Conservation (phyloP, 1,284 basidiomycete species). For the Pyrrhoderma noxium region DNA sequence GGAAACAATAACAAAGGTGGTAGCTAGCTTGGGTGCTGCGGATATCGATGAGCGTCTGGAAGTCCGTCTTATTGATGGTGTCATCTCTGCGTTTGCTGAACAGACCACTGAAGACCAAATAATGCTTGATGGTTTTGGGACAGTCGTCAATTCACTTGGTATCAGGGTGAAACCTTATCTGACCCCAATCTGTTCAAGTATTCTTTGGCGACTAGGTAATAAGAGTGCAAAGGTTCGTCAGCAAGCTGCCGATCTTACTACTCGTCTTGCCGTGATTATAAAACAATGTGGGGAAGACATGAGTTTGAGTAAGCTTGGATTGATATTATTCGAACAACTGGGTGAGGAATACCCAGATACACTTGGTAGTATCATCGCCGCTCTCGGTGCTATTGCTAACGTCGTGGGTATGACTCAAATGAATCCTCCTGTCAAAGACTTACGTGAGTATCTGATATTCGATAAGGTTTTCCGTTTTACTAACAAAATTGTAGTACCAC, state of each 20-base stretch:
- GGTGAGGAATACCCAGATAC: constrained; percentile 99
- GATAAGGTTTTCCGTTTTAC: constrained; percentile 7
- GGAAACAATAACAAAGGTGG: constrained; percentile 98
- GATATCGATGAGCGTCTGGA: constrained; percentile 97
- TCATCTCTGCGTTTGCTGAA: constrained; percentile 99
- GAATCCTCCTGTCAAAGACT: constrained; percentile 99
- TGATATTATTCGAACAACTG: constrained; percentile 97
- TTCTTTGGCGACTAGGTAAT: constrained; percentile 98
- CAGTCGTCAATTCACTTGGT: constrained; percentile 89
- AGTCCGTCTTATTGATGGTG: constrained; percentile 91
- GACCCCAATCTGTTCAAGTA: constrained; percentile 98
- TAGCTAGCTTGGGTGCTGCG: constrained; percentile 86
- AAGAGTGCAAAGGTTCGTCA: constrained; percentile 99
- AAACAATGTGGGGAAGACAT: constrained; percentile 98
- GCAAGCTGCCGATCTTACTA: constrained; percentile 96
- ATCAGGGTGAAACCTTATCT: constrained; percentile 99
- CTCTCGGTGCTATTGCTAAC: constrained; percentile 97
- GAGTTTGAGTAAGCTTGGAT: constrained; percentile 90
- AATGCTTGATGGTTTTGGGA: constrained; percentile 98
- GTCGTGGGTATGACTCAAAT: constrained; percentile 99
- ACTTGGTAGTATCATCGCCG: constrained; percentile 96
- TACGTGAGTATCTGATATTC: constrained; percentile 52
- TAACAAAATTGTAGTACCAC: constrained; percentile 60
- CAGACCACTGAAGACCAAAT: constrained; percentile 98
- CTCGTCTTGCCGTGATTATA: constrained; percentile 92